These are phyloP conservation scores for Wakefieldia striispora DNA, from an alignment of 768 basidiomycete genomes.

Conservation along the genomic window DNA sequence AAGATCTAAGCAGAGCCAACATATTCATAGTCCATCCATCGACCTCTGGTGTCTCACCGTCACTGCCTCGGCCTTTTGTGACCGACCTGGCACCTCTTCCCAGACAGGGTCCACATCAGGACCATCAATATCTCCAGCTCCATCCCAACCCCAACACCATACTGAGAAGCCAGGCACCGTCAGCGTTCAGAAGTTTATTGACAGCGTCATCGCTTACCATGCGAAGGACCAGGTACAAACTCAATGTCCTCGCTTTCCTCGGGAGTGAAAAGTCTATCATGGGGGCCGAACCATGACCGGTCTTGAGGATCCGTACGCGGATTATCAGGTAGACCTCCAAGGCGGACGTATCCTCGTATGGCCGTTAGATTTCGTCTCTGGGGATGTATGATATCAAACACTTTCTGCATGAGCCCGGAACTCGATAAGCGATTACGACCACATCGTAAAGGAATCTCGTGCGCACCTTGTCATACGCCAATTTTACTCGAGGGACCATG, in stretches of 20 bases:
- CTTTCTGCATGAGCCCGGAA: conserved; percentile 57
- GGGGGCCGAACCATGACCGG: conserved; percentile 96
- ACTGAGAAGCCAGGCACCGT: conserved; percentile 47
- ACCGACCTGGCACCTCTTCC: conserved; percentile 77
- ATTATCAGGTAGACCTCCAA: conserved; percentile 97
- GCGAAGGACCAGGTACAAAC: conserved; percentile 78
- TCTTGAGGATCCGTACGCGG: conserved; percentile 97
- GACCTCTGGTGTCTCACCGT: conserved; percentile 65
- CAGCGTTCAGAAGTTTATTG: background rate
- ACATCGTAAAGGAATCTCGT: background rate
- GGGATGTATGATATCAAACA: conserved; percentile 95
- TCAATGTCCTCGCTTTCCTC: conserved; percentile 80
- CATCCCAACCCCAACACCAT: conserved; percentile 99
- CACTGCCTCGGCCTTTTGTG: conserved; percentile 57
- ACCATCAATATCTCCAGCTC: conserved; percentile 95
- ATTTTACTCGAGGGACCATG: conserved; percentile 96
- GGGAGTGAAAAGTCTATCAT: conserved; percentile 88
- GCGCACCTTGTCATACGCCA: conserved; percentile 88
- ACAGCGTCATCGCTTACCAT: conserved; percentile 50
- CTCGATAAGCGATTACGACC: conserved; percentile 2
- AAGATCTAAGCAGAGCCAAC: conserved; percentile 16
- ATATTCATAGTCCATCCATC: conserved; percentile 23
- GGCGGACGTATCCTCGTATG: conserved; percentile 87
- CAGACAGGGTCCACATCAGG: conserved; percentile 98
- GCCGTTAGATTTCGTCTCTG: conserved; percentile 87